Evolutionary conservation across 2,329 filamentous ascomycete genomes (phyloP), one percentile per base, ranked within the genome.

Genomic region (Teratosphaeria gauchensis): DNA sequence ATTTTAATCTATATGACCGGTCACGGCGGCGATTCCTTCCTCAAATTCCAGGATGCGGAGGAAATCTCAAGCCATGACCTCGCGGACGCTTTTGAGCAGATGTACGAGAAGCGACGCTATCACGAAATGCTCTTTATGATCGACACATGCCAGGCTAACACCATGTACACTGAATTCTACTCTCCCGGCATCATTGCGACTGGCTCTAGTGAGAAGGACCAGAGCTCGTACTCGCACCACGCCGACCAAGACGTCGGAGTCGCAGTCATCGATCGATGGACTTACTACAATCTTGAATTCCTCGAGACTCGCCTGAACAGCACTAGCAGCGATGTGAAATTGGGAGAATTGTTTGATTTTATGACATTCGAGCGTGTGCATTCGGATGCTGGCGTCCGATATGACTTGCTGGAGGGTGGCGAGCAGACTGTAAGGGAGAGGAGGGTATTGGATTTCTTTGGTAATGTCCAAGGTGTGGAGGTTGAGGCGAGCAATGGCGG

Each of bases 91-190:
- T 97, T 99, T 73, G 91, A 95, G 75, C 92, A 99, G 79, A 99
- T 99, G 94, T 96, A 92, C 89, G 94, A 99, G 81, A 99, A 99
- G 84, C 95, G 95, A 78, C 87, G 94, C 79, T 99, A 97, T 75
- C 90, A 97, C 73, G 94, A 99, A 75, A 86, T 99, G 66, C 84
- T 99, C 59, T 99, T 99, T 80, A 99, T 99, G 94, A 99, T 99
- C 75, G 94, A 99, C 74, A 99, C 94, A 0, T 99, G 94, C 77
- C 94, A 99, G 77, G 94, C 94, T 58, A 99, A 99, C 74, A 99
- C 94, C 33, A 96, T 99, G 91, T 99, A 96, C 77, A 92, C 87
- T 72, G 92, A 96, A 68, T 90, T 99, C 70, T 99, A 99, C 79
- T 95, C 91, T 4, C 92, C 92, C 54, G 97, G 97, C 70, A 96